Conservation (phyloP, 1,284 basidiomycete species). For the Pseudozyma hubeiensis region DNA sequence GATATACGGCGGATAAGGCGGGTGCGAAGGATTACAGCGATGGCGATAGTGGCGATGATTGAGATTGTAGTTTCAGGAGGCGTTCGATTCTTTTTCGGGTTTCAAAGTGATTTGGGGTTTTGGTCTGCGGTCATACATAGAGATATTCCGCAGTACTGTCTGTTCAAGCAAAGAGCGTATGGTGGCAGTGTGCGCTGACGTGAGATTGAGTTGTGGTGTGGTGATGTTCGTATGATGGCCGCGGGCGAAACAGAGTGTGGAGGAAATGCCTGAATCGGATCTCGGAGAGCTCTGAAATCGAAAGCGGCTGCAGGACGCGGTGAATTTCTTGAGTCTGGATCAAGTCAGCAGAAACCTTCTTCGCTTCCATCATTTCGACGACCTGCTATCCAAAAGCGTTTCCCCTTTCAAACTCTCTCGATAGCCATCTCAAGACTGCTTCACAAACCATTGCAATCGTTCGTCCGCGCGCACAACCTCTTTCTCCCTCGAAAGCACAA, state of each 20-base stretch:
- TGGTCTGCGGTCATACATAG: no score
- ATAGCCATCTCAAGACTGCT: no score
- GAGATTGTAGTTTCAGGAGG: background rate
- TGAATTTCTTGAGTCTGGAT: background rate
- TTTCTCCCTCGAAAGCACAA: background rate
- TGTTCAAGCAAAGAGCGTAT: no score
- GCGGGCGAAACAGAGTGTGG: background rate
- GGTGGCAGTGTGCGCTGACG: no score
- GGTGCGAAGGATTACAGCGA: constrained; percentile 21
- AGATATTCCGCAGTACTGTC: no score
- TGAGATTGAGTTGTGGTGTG: no score
- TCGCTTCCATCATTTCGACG: background rate
- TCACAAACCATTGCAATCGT: no score
- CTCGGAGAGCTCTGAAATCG: background rate
- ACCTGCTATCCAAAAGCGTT: no score
- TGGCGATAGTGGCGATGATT: background rate
- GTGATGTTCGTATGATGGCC: background rate
- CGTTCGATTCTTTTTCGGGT: background rate
- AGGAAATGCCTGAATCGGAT: constrained; percentile 5
- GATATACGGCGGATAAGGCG: constrained; percentile 25
- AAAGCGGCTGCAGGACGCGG: background rate
- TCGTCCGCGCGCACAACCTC: background rate
- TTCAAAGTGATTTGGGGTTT: no score
- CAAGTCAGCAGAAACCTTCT: constrained; percentile 10
- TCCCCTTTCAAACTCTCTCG: no score